Percentiles rank a stretch among this genome's conserved stretches.
These are phyloP conservation scores for Aspergillus floridensis DNA, from an alignment of 2,329 filamentous ascomycete species.

Conservation along the genomic window DNA sequence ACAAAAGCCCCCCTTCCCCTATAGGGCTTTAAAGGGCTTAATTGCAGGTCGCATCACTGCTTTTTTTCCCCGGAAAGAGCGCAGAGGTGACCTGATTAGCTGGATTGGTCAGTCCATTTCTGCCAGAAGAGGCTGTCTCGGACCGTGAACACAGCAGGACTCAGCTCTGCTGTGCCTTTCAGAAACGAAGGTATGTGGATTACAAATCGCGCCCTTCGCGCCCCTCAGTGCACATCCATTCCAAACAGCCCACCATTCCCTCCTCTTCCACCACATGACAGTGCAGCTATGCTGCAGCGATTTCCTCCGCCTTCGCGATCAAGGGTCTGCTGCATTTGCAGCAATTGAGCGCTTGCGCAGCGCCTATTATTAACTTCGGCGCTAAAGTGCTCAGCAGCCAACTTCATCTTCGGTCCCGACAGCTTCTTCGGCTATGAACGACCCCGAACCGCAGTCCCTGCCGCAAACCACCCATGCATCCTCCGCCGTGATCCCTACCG, in stretches of 20 bases:
- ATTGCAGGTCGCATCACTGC: slow-evolving; percentile 23
- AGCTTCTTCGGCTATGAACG: slow-evolving; percentile 43
- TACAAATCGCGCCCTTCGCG: slow-evolving; percentile 47
- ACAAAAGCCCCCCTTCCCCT: slow-evolving; percentile 6
- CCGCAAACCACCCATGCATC: slow-evolving; percentile 44
- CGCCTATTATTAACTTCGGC: slow-evolving; percentile 12
- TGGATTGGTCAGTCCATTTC: slow-evolving; percentile 11
- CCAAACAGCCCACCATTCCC: slow-evolving; percentile 36
- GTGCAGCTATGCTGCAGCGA: slow-evolving; percentile 55
- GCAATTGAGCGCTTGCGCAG: slow-evolving; percentile 16
- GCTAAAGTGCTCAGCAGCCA: slow-evolving; percentile 29
- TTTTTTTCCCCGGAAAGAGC: slow-evolving; percentile 17
- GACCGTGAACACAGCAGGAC: slow-evolving; percentile 23
- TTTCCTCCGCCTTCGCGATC: slow-evolving; percentile 20
- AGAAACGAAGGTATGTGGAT: slow-evolving; percentile 58
- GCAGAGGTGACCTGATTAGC: slow-evolving; percentile 13
- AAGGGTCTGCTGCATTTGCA: slow-evolving; percentile 6
- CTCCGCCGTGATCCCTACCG: slow-evolving; percentile 36
- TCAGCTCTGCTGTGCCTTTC: slow-evolving; percentile 23
- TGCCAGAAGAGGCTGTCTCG: slow-evolving; percentile 24
- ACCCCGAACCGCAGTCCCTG: slow-evolving; percentile 45
- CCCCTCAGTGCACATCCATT: slow-evolving; percentile 54
- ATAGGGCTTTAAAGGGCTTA: slow-evolving; percentile 23
- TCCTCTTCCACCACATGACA: slow-evolving; percentile 47
- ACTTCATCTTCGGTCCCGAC: slow-evolving; percentile 32